Base-by-base conservation (phyloP, 192 early-diverging fungal genomes). In the Phycomyces blakesleeanus region DNA sequence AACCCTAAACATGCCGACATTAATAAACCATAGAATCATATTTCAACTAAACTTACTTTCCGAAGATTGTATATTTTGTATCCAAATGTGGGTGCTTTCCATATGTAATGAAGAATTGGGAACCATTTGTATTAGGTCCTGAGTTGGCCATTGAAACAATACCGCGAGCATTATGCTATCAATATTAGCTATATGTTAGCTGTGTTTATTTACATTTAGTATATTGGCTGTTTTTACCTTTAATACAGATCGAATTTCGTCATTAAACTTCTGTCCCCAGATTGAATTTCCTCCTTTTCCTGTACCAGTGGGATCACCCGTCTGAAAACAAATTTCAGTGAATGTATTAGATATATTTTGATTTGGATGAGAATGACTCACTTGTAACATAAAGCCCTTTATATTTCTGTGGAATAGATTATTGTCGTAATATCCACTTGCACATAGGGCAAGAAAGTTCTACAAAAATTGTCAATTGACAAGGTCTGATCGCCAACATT, bases 401-500 rank as follows among this genome's bases (percentile, higher is more conserved):
- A 94, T 93, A 66, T 93, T 94, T 56, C 87, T 77, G 66, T 96
- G 94, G 61, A 98, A 87, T 27, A 91, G 72, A 52, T 83, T 87
- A 57, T 84, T 82, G 75, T 97, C 89, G 73, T 98, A 98, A 73
- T 97, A 98, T 44, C 90, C 90, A 66, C 81, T 87, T 37, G 94
- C 96, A 55, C 95, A 96, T n/a, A 98, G 70, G 1, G 96, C 96
- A 42, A 98, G 72, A 80, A 98, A 98, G 80, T 98, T 98, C 86
- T 94, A 64, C 34, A 26, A 38, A 16, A 65, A 25, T 54, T 20
- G 29, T 55, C 16, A 62, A 18, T 42, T 14, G 26, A 44, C n/a
- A n/a, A 27, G 22, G 20, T 24, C 16, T 61, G 61, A 34, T 47
- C 51, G 37, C 12, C 20, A 14, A 51, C n/a, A n/a, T n/a, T n/a